Percentiles rank a stretch among this genome's conserved stretches.
Evolutionary conservation across 2,329 filamentous ascomycete genomes (phyloP).

Genomic region (Metarhizium brunneum): DNA sequence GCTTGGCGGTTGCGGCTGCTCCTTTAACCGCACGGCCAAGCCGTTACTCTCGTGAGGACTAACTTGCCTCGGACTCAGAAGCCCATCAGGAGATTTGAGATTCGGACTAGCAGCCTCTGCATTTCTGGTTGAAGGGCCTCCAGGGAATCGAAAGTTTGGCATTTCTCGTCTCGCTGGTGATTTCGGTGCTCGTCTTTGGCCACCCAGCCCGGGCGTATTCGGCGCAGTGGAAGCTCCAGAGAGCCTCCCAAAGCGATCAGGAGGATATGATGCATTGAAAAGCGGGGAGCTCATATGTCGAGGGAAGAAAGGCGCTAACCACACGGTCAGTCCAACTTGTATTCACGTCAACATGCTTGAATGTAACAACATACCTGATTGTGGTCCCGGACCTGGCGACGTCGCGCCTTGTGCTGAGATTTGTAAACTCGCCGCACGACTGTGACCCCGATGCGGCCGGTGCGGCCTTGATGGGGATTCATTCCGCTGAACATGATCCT

Average conservation of each 20-base stretch:
- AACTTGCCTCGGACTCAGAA: conserved; percentile 29
- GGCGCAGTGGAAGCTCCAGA: conserved; percentile 34
- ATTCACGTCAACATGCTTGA: background rate
- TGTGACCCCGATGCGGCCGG: conserved; percentile 56
- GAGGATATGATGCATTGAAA: conserved; percentile 46
- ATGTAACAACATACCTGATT: conserved; percentile 25
- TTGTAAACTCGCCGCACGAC: conserved; percentile 73
- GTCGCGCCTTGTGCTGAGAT: conserved; percentile 34
- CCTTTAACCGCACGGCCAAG: conserved; percentile 31
- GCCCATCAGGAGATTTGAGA: conserved; percentile 25
- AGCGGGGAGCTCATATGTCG: conserved; percentile 40
- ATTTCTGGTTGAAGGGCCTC: conserved; percentile 31
- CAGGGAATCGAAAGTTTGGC: conserved; percentile 49
- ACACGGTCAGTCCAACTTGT: conserved; percentile 1
- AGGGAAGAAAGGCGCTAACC: conserved; percentile 26
- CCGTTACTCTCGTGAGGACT: conserved; percentile 22
- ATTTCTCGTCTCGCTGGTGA: conserved; percentile 19
- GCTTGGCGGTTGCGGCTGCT: conserved; percentile 34
- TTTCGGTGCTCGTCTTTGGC: conserved; percentile 29
- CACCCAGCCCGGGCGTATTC: conserved; percentile 31
- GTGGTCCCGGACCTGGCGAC: conserved; percentile 35
- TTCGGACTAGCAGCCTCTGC: conserved; percentile 20
- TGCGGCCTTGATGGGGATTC: conserved; percentile 33
- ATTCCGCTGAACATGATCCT: conserved; percentile 35
- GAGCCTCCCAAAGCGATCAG: conserved; percentile 34